A percentile compares a stretch with the other conserved stretches of the same genome.
Conservation (phyloP, 129 eudicot genomes). For the Glebionis coronaria region DNA sequence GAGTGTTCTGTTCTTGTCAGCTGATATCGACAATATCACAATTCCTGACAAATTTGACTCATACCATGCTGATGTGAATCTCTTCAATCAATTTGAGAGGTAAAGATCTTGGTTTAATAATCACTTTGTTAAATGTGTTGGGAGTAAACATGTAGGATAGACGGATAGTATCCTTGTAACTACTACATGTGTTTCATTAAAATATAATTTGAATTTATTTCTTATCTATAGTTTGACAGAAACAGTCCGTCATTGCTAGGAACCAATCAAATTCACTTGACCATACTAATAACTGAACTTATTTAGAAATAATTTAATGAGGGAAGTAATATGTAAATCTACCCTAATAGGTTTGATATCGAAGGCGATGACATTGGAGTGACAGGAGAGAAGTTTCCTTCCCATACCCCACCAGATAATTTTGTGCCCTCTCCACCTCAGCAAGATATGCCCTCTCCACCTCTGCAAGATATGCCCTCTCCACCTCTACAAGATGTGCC, state of each 20-base stretch:
- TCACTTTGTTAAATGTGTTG: conserved; percentile 7
- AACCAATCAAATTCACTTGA: not conserved
- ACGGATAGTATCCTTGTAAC: conserved; percentile 1
- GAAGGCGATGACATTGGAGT: conserved; percentile 79
- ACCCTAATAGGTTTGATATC: conserved; percentile 67
- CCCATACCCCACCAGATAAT: conserved; percentile 44
- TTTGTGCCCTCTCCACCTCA: conserved; percentile 67
- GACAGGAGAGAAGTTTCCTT: conserved; percentile 40
- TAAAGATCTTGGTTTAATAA: conserved; percentile 23
- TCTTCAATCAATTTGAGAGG: conserved; percentile 77
- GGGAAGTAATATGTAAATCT: not conserved
- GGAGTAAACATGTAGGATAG: not conserved
- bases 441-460: conserved; percentile 47
- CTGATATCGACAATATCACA: conserved; percentile 75
- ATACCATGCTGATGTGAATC: conserved; percentile 44
- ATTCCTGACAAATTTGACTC: conserved; percentile 58
- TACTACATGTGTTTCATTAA: not conserved
- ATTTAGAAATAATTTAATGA: conserved; percentile 5
- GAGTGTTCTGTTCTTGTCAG: conserved; percentile 34
- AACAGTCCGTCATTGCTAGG: not conserved
- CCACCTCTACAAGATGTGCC: conserved; percentile 41
- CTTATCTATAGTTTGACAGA: not conserved
- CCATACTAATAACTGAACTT: not conserved
- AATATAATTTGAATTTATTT: not conserved
- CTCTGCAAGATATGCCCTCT: conserved; percentile 38